A percentile compares a stretch with the other conserved stretches of the same genome.
These are phyloP conservation scores for Porphyrellus cyaneotinctus DNA, from an alignment of 768 basidiomycete genomes.

Conservation along the genomic window DNA sequence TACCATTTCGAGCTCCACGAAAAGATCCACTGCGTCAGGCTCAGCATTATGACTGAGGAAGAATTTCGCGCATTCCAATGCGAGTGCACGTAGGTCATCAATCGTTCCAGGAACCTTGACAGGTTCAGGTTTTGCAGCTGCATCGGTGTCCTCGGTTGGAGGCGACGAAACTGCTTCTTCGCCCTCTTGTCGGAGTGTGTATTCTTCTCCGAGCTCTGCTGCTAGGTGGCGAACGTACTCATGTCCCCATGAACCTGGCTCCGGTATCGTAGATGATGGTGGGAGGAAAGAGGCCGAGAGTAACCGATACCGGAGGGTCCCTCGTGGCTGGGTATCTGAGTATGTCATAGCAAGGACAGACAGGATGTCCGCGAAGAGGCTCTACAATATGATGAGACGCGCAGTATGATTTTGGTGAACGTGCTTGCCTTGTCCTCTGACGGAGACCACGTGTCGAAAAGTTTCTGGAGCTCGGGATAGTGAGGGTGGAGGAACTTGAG, in stretches of 20 bases:
- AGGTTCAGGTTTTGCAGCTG: conserved; percentile 30
- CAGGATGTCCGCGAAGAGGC: conserved; percentile 93
- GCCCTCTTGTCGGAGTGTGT: conserved; percentile 61
- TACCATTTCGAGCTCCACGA: conserved; percentile 91
- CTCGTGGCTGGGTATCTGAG: conserved; percentile 94
- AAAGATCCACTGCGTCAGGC: conserved; percentile 93
- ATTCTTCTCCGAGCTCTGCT: conserved; percentile 95
- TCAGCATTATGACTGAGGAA: conserved; percentile 93
- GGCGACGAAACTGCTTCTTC: conserved; percentile 29
- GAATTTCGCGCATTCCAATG: conserved; percentile 83
- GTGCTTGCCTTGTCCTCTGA: conserved; percentile 62
- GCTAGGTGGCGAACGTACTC: conserved; percentile 98
- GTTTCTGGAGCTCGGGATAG: conserved; percentile 78
- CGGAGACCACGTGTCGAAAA: conserved; percentile 77
- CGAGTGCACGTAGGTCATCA: conserved; percentile 73
- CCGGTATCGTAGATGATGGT: conserved; percentile 62
- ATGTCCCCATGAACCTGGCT: conserved; percentile 98
- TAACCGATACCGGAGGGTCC: conserved; percentile 90
- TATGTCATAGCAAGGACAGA: conserved; percentile 99
- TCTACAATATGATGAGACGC: conserved; percentile 41
- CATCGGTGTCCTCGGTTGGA: conserved; percentile 27
- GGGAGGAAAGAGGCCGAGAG: conserved; percentile 70
- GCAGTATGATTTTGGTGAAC: not conserved
- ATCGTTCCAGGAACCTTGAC: conserved; percentile 47
- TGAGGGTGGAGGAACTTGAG: conserved; percentile 96